phyloP scores from a whole-genome alignment of 1,139 yeast species.

The Taphrina pruni region DNA sequence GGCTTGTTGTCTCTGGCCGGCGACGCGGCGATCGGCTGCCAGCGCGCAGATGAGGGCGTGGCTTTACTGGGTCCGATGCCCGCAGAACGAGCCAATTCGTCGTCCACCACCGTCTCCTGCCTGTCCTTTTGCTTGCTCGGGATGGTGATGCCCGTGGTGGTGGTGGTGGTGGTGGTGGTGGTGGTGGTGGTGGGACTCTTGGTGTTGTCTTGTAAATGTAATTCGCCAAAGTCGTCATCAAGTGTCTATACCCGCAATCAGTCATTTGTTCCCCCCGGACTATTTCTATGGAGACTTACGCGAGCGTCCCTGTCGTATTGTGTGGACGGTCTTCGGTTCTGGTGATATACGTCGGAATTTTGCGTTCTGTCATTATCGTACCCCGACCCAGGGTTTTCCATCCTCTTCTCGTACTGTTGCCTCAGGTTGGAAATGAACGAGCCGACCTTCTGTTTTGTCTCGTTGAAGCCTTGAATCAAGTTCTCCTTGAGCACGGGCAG shows the following conservation, averaged over 20 bases:
- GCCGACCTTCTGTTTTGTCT: slow-evolving; percentile 67
- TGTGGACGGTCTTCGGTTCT: slow-evolving; percentile 24
- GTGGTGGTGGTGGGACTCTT: not conserved
- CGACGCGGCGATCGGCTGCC: slow-evolving; percentile 18
- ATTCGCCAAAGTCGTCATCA: slow-evolving; percentile 34
- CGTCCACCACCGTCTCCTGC: slow-evolving; percentile 1
- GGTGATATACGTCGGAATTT: slow-evolving; percentile 19
- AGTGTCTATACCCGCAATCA: slow-evolving; percentile 12
- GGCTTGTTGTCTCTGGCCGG: not conserved
- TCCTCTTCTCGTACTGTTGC: slow-evolving; percentile 19
- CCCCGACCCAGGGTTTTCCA: slow-evolving; percentile 9
- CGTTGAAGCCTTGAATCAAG: slow-evolving; percentile 78
- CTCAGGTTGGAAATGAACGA: slow-evolving; percentile 26
- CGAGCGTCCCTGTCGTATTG: slow-evolving; percentile 27
- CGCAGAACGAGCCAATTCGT: slow-evolving; percentile 24
- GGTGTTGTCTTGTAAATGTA: slow-evolving; percentile 29
- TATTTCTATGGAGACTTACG: not conserved
- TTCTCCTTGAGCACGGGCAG: slow-evolving; percentile 71
- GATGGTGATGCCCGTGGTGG: not conserved
- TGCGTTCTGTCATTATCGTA: slow-evolving; percentile 10
- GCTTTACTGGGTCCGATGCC: slow-evolving; percentile 23
- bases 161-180: not conserved
- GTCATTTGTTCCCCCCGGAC: not conserved
- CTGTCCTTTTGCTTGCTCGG: slow-evolving; percentile 9
- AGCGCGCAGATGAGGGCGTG: slow-evolving; percentile 17